A percentile compares a stretch with the other conserved stretches of the same genome.
These are phyloP conservation scores for Mesembryanthemum crystallinum DNA, from an alignment of 148 eudicot genomes.

Conservation along the genomic window DNA sequence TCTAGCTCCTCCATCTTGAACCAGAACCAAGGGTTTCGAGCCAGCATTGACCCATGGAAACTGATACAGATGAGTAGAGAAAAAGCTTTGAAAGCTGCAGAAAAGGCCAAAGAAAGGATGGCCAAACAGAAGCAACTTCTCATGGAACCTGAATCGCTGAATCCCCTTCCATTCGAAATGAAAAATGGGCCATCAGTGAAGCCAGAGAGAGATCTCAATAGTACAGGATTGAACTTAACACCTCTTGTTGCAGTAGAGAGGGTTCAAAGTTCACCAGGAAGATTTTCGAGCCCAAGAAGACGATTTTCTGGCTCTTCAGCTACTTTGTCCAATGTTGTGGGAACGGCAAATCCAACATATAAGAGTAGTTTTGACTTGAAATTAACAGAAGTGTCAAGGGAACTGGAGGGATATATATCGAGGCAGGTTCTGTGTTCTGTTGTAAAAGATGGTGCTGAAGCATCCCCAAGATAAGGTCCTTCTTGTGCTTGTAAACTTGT, in stretches of 20 bases:
- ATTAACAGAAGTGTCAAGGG: conserved; percentile 72
- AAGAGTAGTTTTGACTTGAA: conserved; percentile 70
- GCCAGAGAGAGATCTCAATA: conserved; percentile 28
- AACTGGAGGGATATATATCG: conserved; percentile 74
- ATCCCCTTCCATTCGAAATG: conserved; percentile 78
- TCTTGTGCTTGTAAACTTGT: background rate
- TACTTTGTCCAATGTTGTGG: conserved; percentile 12
- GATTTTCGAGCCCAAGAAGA: conserved; percentile 79
- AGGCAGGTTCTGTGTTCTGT: conserved; percentile 74
- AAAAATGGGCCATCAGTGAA: conserved; percentile 60
- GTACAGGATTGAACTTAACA: conserved; percentile 27
- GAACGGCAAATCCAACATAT: conserved; percentile 45
- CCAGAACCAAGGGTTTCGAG: conserved; percentile 63
- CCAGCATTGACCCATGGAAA: conserved; percentile 88
- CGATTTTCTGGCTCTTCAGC: conserved; percentile 70
- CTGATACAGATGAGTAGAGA: conserved; percentile 71
- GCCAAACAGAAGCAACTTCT: conserved; percentile 41
- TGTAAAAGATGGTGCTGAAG: conserved; percentile 51
- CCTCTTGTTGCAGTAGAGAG: conserved; percentile 35
- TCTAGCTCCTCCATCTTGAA: conserved; percentile 31
- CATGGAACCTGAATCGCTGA: conserved; percentile 35
- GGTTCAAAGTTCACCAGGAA: conserved; percentile 47
- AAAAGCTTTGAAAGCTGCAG: conserved; percentile 68
- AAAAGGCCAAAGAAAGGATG: conserved; percentile 66
- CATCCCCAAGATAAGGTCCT: conserved; percentile 55